A percentile compares a stretch with the other conserved stretches of the same genome.
These are phyloP conservation scores for Gaertneriomyces sp. DNA, from an alignment of 192 early-diverging fungal genomes.

Conservation along the genomic window DNA sequence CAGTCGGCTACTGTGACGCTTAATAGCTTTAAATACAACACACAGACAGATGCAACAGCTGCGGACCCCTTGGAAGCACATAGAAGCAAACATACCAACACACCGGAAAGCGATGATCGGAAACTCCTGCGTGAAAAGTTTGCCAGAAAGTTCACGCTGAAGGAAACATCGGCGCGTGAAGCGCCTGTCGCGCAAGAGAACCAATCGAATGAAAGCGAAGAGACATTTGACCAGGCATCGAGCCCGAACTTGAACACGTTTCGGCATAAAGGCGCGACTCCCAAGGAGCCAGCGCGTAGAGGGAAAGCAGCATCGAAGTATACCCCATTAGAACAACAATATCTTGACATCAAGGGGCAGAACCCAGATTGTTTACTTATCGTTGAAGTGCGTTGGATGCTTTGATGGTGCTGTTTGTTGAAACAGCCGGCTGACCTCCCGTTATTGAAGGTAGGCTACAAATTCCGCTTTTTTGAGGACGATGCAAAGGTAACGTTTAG, in stretches of 20 bases:
- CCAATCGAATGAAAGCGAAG: not conserved
- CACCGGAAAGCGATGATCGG: not conserved
- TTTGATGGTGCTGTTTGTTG: no score
- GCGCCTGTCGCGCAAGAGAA: not conserved
- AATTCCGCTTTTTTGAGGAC: slow-evolving; percentile 85
- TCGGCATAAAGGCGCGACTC: not conserved
- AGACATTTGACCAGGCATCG: not conserved
- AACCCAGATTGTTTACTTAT: slow-evolving; percentile 72
- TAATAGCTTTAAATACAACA: no score
- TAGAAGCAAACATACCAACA: no score
- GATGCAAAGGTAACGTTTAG: slow-evolving; percentile 65
- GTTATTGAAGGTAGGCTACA: no score
- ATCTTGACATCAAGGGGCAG: slow-evolving; percentile 65
- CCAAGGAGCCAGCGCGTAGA: not conserved
- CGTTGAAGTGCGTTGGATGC: no score
- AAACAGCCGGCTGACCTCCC: no score
- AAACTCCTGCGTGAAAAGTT: slow-evolving; percentile 6
- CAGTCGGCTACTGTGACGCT: no score
- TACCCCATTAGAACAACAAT: slow-evolving; percentile 83
- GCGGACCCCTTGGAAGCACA: no score
- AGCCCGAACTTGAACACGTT: not conserved
- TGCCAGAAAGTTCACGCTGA: slow-evolving; percentile 19
- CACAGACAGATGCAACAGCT: no score
- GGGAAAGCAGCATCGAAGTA: slow-evolving; percentile 27
- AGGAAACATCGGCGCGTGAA: not conserved